Evolutionary conservation across 2,329 filamentous ascomycete species (phyloP), one percentile per base, ranked within the genome.

Genomic region (Mariannaea elegans): DNA sequence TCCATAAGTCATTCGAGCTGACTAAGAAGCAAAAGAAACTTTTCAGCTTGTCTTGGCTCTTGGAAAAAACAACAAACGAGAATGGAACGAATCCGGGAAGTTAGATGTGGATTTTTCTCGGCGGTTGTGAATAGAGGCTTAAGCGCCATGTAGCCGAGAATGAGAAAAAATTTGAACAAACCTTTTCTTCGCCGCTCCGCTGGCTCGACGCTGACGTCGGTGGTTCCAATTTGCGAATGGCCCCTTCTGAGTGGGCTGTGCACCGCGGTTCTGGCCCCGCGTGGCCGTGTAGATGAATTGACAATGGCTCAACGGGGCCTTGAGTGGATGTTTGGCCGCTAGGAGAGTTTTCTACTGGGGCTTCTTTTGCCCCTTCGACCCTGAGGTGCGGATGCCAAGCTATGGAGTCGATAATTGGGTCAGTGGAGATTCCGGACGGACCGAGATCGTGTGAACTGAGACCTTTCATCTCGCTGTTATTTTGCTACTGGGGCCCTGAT

Each of bases 221-320:
- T 31, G 41, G 39, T 23, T 18, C 29, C n/a, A 7, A 23, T 4
- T 45, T 16, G 32, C 32, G 5, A 36, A n/a, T 13, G 14, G 16
- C 29, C 4, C 2, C 4, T 9, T 36, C 10, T 24, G 41, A 13
- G 32, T 14, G 32, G 23, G 18, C 14, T 4, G 13, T 23, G 31
- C 29, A 31, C 21, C 9, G 16, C n/a, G 23, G 47, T 50, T 57
- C 54, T 57, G 47, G 54, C 32, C 54, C 47, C 32, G 48, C 32
- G 19, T 42, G 46, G 27, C 53, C 45, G 19, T 32, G 42, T 29
- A 16, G 32, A 36, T 12, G 27, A 31, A 7, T 31, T 31, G 27
- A 36, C 29, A 16, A 23, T 9, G 19, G 14, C 27, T 16, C 23
- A 14, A 32, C 19, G 18, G 32, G 12, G 39, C 12, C 18, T 47